phyloP scores from a whole-genome alignment of 768 basidiomycete species.

The Amanita molliuscula region DNA sequence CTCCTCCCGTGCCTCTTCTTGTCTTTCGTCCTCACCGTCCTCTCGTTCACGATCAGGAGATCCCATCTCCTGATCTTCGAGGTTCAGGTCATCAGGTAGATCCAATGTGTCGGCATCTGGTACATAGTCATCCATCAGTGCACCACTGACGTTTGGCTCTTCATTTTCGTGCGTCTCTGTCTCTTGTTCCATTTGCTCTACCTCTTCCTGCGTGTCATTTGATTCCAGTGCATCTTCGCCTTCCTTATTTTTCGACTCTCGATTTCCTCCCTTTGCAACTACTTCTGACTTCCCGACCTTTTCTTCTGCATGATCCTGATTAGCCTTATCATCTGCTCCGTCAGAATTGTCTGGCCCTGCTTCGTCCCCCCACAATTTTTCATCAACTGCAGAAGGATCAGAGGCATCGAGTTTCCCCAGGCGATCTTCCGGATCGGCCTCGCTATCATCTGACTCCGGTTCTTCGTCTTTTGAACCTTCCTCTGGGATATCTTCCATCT shows the following conservation, averaged over 20 bases:
- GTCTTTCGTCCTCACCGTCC: constrained; percentile 20
- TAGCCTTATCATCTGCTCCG: constrained; percentile 42
- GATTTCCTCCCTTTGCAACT: constrained; percentile 65
- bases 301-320: constrained; percentile 49
- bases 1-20: constrained; percentile 23
- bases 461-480: constrained; percentile 41
- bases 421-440: constrained; percentile 71
- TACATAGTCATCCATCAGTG: constrained; percentile 66
- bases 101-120: constrained; percentile 79
- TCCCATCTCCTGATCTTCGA: constrained; percentile 35
- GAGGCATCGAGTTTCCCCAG: constrained; percentile 72
- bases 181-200: constrained; percentile 13
- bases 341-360: constrained; percentile 41
- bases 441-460: constrained; percentile 40
- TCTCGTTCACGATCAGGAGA: constrained; percentile 7
- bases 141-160: constrained; percentile 43
- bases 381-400: constrained; percentile 82
- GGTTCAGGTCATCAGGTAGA: constrained; percentile 78
- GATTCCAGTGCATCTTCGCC: constrained; percentile 10
- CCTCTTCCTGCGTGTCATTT: constrained; percentile 10
- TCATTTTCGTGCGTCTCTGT: constrained; percentile 23
- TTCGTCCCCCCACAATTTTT: constrained; percentile 96
- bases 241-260: constrained; percentile 20
- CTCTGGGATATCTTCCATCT: constrained; percentile 75
- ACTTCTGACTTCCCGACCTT: constrained; percentile 51